phyloP scores from a whole-genome alignment of 305 asterid genomes.

The Rubia tinctorum region DNA sequence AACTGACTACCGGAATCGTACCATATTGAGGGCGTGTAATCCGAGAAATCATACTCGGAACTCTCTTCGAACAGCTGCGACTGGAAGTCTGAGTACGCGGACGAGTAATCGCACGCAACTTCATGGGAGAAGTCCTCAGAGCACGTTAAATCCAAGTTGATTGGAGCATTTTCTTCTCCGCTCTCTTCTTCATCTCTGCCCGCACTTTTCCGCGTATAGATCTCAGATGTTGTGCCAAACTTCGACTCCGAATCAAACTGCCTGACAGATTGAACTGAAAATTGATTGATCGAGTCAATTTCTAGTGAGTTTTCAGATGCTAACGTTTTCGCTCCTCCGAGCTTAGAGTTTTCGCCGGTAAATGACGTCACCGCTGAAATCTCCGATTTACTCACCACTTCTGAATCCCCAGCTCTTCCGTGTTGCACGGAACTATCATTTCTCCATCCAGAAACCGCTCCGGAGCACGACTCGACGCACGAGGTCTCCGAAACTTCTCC shows the following conservation, averaged over 20 bases:
- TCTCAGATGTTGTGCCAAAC: slow-evolving; percentile 28
- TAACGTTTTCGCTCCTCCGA: slow-evolving; percentile 4
- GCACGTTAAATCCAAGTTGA: slow-evolving; percentile 64
- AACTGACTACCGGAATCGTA: slow-evolving; percentile 80
- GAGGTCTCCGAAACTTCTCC: slow-evolving; percentile 64
- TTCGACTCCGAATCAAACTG: slow-evolving; percentile 10
- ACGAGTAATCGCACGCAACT: slow-evolving; percentile 36
- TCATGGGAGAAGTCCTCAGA: slow-evolving; percentile 67
- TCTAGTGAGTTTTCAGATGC: slow-evolving; percentile 4
- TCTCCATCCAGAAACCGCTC: slow-evolving; percentile 28
- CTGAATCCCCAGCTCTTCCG: slow-evolving; percentile 28
- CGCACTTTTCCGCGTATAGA: slow-evolving; percentile 19
- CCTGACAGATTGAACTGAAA: slow-evolving; percentile 28
- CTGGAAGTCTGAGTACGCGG: slow-evolving; percentile 30
- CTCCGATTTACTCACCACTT: slow-evolving; percentile 27
- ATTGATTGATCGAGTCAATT: slow-evolving; percentile 27
- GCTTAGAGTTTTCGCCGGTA: slow-evolving; percentile 9
- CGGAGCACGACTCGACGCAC: slow-evolving; percentile 79
- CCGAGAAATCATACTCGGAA: slow-evolving; percentile 57
- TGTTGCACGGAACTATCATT: slow-evolving; percentile 32
- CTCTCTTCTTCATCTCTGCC: slow-evolving; percentile 25
- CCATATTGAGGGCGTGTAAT: slow-evolving; percentile 56
- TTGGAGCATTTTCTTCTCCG: slow-evolving; percentile 23
- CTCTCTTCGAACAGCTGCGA: slow-evolving; percentile 38
- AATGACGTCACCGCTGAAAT: slow-evolving; percentile 23